Evolutionary conservation across 2,329 filamentous ascomycete species (phyloP).

Genomic region (Torrubiella hemipterigena): DNA sequence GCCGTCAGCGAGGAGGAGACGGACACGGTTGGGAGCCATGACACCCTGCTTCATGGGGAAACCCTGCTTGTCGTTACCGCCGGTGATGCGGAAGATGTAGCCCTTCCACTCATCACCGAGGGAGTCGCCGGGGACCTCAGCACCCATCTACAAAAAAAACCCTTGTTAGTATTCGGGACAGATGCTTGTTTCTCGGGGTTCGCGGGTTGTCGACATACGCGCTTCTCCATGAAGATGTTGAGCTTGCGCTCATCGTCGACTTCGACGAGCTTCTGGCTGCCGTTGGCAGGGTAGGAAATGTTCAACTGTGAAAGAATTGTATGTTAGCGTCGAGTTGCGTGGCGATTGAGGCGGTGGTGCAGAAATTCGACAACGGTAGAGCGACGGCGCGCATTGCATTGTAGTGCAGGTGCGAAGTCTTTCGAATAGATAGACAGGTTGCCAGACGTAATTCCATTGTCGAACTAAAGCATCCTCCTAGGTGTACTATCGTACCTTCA

Average conservation of each 20-base stretch:
- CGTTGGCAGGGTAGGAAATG: slow-evolving; percentile 90
- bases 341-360: no score
- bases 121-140: slow-evolving; percentile 85
- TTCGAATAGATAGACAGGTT: no score
- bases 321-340: slow-evolving; percentile 19
- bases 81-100: slow-evolving; percentile 99
- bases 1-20: slow-evolving; percentile 87
- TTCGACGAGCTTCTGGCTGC: slow-evolving; percentile 98
- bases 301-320: slow-evolving; percentile 35
- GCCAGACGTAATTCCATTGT: no score
- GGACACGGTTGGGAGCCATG: slow-evolving; percentile 97
- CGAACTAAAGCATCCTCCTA: background rate
- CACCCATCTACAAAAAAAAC: slow-evolving; percentile 54
- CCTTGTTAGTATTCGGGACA: slow-evolving; percentile 20
- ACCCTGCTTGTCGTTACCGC: slow-evolving; percentile 99
- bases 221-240: slow-evolving; percentile 97
- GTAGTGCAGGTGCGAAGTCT: no score
- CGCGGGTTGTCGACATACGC: slow-evolving; percentile 44
- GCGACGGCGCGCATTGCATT: no score
- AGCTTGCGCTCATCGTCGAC: slow-evolving; percentile 99
- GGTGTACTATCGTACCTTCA: slow-evolving; percentile 26
- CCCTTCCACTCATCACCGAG: slow-evolving; percentile 99
- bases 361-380: background rate
- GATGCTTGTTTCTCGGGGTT: slow-evolving; percentile 20
- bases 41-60: slow-evolving; percentile 99